A percentile compares a stretch with the other conserved stretches of the same genome.
phyloP scores from a whole-genome alignment of 1,139 yeast species.

The Kurtzmaniella quercitrusa region DNA sequence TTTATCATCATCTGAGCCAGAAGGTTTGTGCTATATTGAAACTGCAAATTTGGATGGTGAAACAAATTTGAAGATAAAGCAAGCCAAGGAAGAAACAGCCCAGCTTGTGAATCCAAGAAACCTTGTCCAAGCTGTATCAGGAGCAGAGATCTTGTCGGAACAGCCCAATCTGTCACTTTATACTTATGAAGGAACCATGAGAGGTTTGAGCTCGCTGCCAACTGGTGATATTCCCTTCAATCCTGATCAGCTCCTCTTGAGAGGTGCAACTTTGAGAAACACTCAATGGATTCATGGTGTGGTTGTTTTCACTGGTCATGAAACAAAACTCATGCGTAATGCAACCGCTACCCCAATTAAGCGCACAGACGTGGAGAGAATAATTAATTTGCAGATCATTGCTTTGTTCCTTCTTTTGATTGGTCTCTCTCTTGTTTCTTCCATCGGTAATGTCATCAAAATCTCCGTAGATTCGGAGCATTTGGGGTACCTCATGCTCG shows the following conservation, averaged over 20 bases:
- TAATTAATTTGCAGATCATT: slow-evolving; percentile 86
- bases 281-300: slow-evolving; percentile 95
- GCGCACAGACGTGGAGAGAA: slow-evolving; percentile 93
- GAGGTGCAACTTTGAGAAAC: slow-evolving; percentile 95
- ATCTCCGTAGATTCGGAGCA: slow-evolving; percentile 50
- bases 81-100: slow-evolving; percentile 76
- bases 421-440: slow-evolving; percentile 70
- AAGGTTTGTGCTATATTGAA: slow-evolving; percentile 94
- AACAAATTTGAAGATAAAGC: slow-evolving; percentile 92
- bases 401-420: slow-evolving; percentile 82
- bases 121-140: slow-evolving; percentile 35
- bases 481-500: slow-evolving; percentile 63
- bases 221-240: slow-evolving; percentile 59
- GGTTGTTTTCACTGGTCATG: slow-evolving; percentile 95
- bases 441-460: slow-evolving; percentile 83
- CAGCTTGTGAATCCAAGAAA: slow-evolving; percentile 66
- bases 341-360: slow-evolving; percentile 98
- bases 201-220: slow-evolving; percentile 43
- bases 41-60: slow-evolving; percentile 98
- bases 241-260: slow-evolving; percentile 85
- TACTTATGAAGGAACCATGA: slow-evolving; percentile 87
- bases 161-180: slow-evolving; percentile 93
- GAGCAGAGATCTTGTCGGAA: slow-evolving; percentile 62
- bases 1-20: slow-evolving; percentile 92
- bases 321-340: slow-evolving; percentile 95